Percentiles rank a stretch among this genome's conserved stretches.
These are phyloP conservation scores for Pythium vanterpoolii DNA, from an alignment of 352 stramenopile genomes.

Conservation along the genomic window DNA sequence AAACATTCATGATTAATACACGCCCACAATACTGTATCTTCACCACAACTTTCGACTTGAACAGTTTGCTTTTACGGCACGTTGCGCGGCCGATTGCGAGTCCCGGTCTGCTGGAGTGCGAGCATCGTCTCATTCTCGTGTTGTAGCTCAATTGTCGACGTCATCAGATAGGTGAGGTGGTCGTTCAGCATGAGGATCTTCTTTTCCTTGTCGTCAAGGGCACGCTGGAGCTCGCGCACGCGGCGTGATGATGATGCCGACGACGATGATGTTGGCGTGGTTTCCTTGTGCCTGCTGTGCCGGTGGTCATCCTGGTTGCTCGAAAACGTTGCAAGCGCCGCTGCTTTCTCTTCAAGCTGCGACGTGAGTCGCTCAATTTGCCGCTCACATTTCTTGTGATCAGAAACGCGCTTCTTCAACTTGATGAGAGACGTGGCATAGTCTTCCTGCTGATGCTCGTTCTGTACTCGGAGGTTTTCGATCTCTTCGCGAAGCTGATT, in stretches of 20 bases:
- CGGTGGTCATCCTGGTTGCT: conserved; percentile 1
- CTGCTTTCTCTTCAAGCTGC: conserved; percentile 51
- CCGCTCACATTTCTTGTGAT: conserved; percentile 26
- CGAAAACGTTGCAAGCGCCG: conserved; percentile 38
- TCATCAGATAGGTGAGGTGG: conserved; percentile 83
- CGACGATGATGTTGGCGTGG: conserved; percentile 15
- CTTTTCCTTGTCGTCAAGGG: conserved; percentile 59
- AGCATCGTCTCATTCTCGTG: conserved; percentile 57
- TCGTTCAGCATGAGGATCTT: conserved; percentile 86
- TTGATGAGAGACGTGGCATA: conserved; percentile 11
- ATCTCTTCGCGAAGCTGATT: conserved; percentile 53
- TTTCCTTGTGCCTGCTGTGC: not conserved
- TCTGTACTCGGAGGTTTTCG: conserved; percentile 12
- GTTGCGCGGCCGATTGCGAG: not conserved
- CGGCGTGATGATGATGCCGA: conserved; percentile 30
- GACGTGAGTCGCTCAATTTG: conserved; percentile 48
- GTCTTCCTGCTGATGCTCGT: conserved; percentile 10
- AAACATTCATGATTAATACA: not conserved
- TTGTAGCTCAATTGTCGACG: conserved; percentile 68
- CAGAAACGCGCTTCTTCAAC: conserved; percentile 46
- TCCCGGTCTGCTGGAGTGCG: conserved; percentile 16
- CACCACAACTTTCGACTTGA: not conserved
- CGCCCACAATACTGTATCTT: not conserved
- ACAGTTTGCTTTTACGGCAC: conserved; percentile 3
- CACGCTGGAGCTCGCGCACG: conserved; percentile 46